Conservation (phyloP, 2,329 filamentous ascomycete genomes). For the Colletotrichum sp. region DNA sequence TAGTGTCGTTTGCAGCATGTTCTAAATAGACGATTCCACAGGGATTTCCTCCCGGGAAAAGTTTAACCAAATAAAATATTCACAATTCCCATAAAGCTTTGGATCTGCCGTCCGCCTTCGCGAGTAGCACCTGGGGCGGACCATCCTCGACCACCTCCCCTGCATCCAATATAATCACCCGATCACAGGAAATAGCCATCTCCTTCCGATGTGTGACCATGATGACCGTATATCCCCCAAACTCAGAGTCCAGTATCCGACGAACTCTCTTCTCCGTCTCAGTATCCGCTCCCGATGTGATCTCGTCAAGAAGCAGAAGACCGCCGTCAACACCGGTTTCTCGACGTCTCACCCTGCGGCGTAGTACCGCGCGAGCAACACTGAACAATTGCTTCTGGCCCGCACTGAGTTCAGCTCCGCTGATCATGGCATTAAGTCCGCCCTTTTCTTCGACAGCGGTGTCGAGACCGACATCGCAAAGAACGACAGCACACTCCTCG, state of each 20-base stretch:
- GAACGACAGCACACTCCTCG: constrained; percentile 32
- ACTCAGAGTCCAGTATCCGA: background rate
- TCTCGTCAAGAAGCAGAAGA: constrained; percentile 36
- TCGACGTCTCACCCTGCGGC: constrained; percentile 32
- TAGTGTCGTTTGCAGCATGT: background rate
- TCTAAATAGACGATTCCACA: background rate
- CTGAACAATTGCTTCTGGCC: constrained; percentile 71
- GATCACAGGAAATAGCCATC: background rate
- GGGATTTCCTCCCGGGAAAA: background rate
- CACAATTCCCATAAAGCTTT: background rate
- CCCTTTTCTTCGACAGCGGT: background rate
- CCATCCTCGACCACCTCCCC: background rate
- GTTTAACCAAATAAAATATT: background rate
- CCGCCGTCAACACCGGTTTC: constrained; percentile 8
- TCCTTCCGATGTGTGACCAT: background rate
- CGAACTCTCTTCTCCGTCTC: constrained; percentile 26
- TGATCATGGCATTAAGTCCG: constrained; percentile 27
- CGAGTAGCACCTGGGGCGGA: background rate
- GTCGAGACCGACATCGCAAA: constrained; percentile 36
- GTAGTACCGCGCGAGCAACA: constrained; percentile 64
- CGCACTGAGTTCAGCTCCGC: constrained; percentile 51
- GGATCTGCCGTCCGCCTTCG: background rate
- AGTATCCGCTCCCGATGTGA: constrained; percentile 34
- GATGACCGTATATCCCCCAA: background rate
- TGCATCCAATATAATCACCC: background rate